Base-by-base conservation (phyloP, 2,329 filamentous ascomycete species). In the Cercospora sp. region DNA sequence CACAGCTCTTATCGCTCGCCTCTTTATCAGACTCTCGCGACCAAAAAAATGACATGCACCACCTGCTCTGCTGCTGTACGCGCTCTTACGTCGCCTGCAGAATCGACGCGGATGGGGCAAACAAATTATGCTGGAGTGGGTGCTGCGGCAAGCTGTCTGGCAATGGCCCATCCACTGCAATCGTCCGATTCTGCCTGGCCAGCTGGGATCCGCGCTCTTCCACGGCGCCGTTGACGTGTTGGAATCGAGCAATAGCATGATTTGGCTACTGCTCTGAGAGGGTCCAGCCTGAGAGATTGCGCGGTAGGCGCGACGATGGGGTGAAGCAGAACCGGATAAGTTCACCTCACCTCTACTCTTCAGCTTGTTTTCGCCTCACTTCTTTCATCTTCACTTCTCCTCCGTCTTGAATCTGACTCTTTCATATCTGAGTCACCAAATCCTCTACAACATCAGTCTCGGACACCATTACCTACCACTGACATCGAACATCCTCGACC, bases 141-240 rank as follows among this genome's bases (percentile, higher is more conserved):
- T 63, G 61, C 61, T 55, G 45, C 61, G 31, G 59, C 7, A 42
- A 16, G 13, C 18, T 31, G 48, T 31, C 18, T 31, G 39, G 12
- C 20, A 30, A n/a, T 7, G 10, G 33, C 3, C 10, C 45, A 23
- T 3, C 10, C 30, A 53, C 2, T 55, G 42, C 45, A 39, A 18
- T 53, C 42, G 39, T 48, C 61, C 39, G 45, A 23, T 18, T 30
- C n/a, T 33, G n/a, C 61, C 31, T 26, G 6, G 42, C 31, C n/a
- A 20, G 33, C 61, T 36, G 48, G 45, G 30, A 63, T 63, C 28
- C 45, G 42, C 30, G 45, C 45, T 26, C 23, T 55, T 55, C 45
- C 45, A 55, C 61, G 63, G 55, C 63, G 63, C 63, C 63, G 63
- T 42, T 65, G 63, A 65, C 63, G 63, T 65, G 63, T 65, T 58